Base-by-base conservation (phyloP, 2,329 filamentous ascomycete species). In the Pseudogymnoascus sp. region DNA sequence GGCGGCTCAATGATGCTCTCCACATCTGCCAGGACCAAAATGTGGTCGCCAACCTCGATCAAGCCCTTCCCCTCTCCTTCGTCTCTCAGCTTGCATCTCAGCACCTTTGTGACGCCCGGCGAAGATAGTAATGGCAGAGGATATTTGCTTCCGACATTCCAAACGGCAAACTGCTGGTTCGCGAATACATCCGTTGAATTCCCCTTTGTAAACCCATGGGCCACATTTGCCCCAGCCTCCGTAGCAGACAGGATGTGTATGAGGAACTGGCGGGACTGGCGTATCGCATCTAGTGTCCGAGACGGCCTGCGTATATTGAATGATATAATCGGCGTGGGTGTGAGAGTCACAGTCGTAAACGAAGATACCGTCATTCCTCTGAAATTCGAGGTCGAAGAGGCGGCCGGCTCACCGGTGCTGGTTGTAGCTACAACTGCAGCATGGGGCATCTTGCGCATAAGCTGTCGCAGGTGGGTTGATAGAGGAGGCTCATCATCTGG, bases 281-380 rank as follows among this genome's bases (percentile, higher is more conserved):
- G 62, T 2, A 73, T 48, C 3, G 70, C 68, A 27, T 62, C 60
- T 0, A 71, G 61, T 3, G 71, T 73, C 6, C 63, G 60, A 0
- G 69, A 72, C 6, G 71, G 71, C n/a, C 58, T 61, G 18, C 66
- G 64, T 52, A 73, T 70, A 36, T 73, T 73, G 62, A 73, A 72
- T 13, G 69, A 69, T n/a, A 72, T 61, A 8, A 71, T 68, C 5
- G 72, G 71, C 6, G 62, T 37, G 4, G 69, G 69, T n/a, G 64
- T 64, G 7, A 73, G 63, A 1, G 69, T 67, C 2, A 72, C 60
- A 6, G 70, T 70, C 1, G 66, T 71, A 60, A 73, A 71, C 4
- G 72, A 73, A 4, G 72, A 73, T n/a, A 73, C 42, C 7, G 71
- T 70, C 66, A 72, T 72, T 5, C 68, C 70, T 29, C 67, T 60